Conservation (phyloP, 2,329 filamentous ascomycete species). For the Clonostachys rhizophaga region DNA sequence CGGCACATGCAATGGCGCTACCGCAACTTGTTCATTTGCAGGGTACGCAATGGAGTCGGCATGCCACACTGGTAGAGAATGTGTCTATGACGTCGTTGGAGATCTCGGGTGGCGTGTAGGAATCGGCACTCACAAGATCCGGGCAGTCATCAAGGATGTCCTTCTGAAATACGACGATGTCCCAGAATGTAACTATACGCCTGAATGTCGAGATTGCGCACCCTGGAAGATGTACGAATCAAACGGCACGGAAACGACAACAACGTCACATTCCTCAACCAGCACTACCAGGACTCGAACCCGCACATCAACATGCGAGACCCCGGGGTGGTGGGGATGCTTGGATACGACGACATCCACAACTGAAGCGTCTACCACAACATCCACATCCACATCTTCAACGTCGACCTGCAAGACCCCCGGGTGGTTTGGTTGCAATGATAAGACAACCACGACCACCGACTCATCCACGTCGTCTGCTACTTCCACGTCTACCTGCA, state of each 20-base stretch:
- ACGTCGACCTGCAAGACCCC: constrained; percentile 46
- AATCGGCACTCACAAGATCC: constrained; percentile 87
- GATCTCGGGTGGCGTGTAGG: constrained; percentile 92
- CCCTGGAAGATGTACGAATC: constrained; percentile 95
- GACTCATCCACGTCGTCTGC: constrained; percentile 40
- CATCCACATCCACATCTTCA: constrained; percentile 10
- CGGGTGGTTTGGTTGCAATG: constrained; percentile 56
- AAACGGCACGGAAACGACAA: constrained; percentile 76
- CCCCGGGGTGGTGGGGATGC: constrained; percentile 90
- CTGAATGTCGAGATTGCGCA: constrained; percentile 82
- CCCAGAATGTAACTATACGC: constrained; percentile 69
- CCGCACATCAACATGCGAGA: constrained; percentile 81
- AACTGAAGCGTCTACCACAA: constrained; percentile 13
- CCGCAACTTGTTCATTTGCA: constrained; percentile 82
- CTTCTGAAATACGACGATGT: constrained; percentile 78
- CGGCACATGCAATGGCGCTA: constrained; percentile 86
- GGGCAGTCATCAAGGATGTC: constrained; percentile 82
- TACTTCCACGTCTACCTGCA: constrained; percentile 20
- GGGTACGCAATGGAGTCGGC: constrained; percentile 91
- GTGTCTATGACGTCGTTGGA: constrained; percentile 86
- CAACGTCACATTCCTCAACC: constrained; percentile 34
- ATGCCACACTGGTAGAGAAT: constrained; percentile 88
- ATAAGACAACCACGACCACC: constrained; percentile 13
- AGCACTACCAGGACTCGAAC: constrained; percentile 65
- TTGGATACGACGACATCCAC: constrained; percentile 46